These are phyloP conservation scores for Hibiscus tridactylites DNA, from an alignment of 345 rosid genomes.

Conservation along the genomic window DNA sequence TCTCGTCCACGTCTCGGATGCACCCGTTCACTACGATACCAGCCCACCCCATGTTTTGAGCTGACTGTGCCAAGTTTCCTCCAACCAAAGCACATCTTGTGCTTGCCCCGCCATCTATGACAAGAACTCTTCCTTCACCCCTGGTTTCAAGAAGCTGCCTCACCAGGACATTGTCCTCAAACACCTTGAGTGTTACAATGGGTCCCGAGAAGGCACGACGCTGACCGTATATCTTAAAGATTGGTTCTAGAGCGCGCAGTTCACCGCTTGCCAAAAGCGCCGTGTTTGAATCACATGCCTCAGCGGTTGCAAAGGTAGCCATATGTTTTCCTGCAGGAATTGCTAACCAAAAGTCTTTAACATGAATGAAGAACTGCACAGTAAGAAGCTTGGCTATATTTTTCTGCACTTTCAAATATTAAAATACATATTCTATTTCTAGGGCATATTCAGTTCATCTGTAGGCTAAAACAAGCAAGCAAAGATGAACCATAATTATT, in stretches of 20 bases:
- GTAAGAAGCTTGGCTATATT: not conserved
- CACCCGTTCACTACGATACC: constrained; percentile 79
- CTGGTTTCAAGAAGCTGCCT: constrained; percentile 59
- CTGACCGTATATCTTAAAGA: constrained; percentile 71
- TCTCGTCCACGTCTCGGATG: constrained; percentile 81
- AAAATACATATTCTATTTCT: not conserved
- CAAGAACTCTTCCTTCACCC: constrained; percentile 78
- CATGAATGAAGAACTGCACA: not conserved
- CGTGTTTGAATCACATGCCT: constrained; percentile 74
- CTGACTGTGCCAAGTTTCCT: constrained; percentile 63
- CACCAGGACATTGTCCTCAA: constrained; percentile 81
- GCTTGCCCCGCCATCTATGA: constrained; percentile 91
- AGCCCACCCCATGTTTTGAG: constrained; percentile 78
- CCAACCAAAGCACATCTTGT: constrained; percentile 75
- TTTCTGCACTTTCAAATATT: not conserved
- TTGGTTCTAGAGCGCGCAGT: constrained; percentile 57
- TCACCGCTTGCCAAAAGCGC: constrained; percentile 50
- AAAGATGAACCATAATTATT: not conserved
- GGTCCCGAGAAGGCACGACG: constrained; percentile 62
- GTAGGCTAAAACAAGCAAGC: not conserved
- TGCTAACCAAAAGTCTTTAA: not conserved
- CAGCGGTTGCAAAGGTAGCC: constrained; percentile 69
- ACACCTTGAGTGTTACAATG: constrained; percentile 63
- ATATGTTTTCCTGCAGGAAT: constrained; percentile 11
- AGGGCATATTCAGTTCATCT: not conserved